phyloP scores from a whole-genome alignment of 805 yeast species.

The Aciculoconidium aculeatum region DNA sequence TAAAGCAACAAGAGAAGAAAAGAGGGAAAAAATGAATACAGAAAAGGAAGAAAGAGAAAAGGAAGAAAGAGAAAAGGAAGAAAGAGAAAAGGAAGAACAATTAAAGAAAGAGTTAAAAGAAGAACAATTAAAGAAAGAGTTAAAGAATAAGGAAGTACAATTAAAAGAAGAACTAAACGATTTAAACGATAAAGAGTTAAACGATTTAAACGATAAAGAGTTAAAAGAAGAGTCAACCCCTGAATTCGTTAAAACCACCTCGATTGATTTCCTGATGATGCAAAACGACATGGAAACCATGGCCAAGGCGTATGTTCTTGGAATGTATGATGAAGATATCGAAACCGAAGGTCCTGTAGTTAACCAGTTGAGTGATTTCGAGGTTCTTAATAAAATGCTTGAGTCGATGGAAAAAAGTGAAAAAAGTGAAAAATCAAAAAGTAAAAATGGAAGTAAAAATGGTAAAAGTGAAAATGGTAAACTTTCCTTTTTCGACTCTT shows the following conservation, averaged over 20 bases:
- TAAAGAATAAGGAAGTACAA: background rate
- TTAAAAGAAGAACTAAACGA: background rate
- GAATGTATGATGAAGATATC: conserved; percentile 57
- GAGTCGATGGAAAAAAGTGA: conserved; percentile 25
- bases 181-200: background rate
- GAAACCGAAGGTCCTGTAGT: conserved; percentile 52
- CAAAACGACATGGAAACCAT: conserved; percentile 47
- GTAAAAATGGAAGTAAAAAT: conserved; percentile 2
- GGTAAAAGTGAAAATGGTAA: conserved; percentile 1
- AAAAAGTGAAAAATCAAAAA: conserved; percentile 4
- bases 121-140: background rate
- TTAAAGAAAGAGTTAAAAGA: background rate
- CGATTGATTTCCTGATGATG: conserved; percentile 35
- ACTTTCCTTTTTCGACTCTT: conserved; percentile 7
- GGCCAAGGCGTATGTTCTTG: conserved; percentile 57
- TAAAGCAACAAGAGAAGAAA: too few relatives aligned
- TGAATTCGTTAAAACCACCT: conserved; percentile 18
- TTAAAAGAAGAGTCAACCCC: conserved; percentile 5
- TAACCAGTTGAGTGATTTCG: conserved; percentile 49
- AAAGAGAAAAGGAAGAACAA: background rate
- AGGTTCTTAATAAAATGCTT: conserved; percentile 42
- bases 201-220: background rate
- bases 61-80: background rate
- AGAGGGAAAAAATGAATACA: background rate
- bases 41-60: conserved; percentile 1